A percentile compares a stretch with the other conserved stretches of the same genome.
Evolutionary conservation across 2,329 filamentous ascomycete species (phyloP).

Genomic region (Pseudogymnoascus sp.): DNA sequence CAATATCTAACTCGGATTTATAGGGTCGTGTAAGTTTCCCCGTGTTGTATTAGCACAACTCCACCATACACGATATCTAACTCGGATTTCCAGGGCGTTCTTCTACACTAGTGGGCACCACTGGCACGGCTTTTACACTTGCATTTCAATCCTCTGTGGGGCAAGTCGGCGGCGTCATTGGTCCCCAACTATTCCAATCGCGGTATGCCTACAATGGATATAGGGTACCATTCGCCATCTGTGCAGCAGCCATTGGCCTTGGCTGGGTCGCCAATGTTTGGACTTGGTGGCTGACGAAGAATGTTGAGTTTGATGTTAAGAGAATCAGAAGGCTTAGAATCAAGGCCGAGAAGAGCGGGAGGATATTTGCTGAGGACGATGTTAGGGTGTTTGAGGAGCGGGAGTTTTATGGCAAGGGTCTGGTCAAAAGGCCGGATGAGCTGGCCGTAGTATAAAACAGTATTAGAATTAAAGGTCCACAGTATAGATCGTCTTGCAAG

Average conservation of each 20-base stretch:
- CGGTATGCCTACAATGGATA: slow-evolving; percentile 37
- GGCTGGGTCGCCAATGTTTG: slow-evolving; percentile 32
- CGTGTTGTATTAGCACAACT: background rate
- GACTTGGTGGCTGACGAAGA: slow-evolving; percentile 37
- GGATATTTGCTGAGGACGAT: slow-evolving; percentile 26
- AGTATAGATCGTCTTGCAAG: background rate
- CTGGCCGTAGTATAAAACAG: background rate
- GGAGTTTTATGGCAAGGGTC: slow-evolving; percentile 15
- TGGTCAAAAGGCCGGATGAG: background rate
- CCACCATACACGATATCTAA: background rate
- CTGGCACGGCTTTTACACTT: slow-evolving; percentile 38
- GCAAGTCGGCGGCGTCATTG: slow-evolving; percentile 40
- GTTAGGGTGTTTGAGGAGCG: slow-evolving; percentile 23
- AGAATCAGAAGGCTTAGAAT: slow-evolving; percentile 26
- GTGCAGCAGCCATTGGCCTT: slow-evolving; percentile 30
- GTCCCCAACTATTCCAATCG: slow-evolving; percentile 37
- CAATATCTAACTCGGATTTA: slow-evolving; percentile 11
- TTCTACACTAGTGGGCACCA: slow-evolving; percentile 35
- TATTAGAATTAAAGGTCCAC: background rate
- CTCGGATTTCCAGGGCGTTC: slow-evolving; percentile 29
- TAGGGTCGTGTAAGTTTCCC: slow-evolving; percentile 22
- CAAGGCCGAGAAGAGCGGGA: slow-evolving; percentile 24
- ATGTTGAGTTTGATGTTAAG: slow-evolving; percentile 35
- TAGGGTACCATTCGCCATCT: slow-evolving; percentile 32
- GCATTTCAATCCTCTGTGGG: slow-evolving; percentile 37